Conservation (phyloP, 495 filamentous ascomycete species). For the Oidiodendron maius region DNA sequence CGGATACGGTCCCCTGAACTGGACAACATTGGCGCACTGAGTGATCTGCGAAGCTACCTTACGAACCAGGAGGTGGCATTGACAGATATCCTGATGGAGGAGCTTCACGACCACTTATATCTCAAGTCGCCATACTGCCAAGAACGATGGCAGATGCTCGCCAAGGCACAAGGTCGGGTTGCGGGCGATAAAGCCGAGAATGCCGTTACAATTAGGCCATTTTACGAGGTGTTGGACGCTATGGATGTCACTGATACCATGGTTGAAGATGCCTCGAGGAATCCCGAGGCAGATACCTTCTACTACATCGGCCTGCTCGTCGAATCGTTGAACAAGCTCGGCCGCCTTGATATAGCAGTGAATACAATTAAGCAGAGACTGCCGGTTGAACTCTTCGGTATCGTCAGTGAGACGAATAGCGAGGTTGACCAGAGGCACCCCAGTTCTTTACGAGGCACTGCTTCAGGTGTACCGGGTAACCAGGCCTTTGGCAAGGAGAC, state of each 20-base stretch:
- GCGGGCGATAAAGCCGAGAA: conserved; percentile 38
- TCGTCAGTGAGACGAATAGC: conserved; percentile 90
- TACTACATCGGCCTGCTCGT: conserved; percentile 84
- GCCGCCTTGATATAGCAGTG: conserved; percentile 75
- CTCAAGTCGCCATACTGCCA: conserved; percentile 95
- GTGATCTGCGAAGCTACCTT: conserved; percentile 81
- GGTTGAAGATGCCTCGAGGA: conserved; percentile 80
- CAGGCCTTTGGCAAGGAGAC: conserved; percentile 60
- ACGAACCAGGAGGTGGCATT: conserved; percentile 86
- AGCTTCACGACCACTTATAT: conserved; percentile 95
- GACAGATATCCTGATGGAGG: conserved; percentile 92
- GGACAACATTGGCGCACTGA: conserved; percentile 84
- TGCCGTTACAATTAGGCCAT: conserved; percentile 38
- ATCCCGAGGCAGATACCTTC: conserved; percentile 92
- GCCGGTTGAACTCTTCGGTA: conserved; percentile 86
- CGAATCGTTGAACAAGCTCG: conserved; percentile 84
- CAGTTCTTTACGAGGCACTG: conserved; percentile 52
- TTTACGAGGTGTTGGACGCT: conserved; percentile 69
- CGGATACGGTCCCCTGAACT: conserved; percentile 81
- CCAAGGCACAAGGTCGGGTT: conserved; percentile 38
- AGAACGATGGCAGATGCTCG: conserved; percentile 80
- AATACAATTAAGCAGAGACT: conserved; percentile 88
- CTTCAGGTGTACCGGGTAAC: conserved; percentile 51
- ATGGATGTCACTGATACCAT: conserved; percentile 57
- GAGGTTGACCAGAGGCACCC: conserved; percentile 92